Conservation (phyloP, 2,329 filamentous ascomycete species). For the Phyllosticta citriasiana region DNA sequence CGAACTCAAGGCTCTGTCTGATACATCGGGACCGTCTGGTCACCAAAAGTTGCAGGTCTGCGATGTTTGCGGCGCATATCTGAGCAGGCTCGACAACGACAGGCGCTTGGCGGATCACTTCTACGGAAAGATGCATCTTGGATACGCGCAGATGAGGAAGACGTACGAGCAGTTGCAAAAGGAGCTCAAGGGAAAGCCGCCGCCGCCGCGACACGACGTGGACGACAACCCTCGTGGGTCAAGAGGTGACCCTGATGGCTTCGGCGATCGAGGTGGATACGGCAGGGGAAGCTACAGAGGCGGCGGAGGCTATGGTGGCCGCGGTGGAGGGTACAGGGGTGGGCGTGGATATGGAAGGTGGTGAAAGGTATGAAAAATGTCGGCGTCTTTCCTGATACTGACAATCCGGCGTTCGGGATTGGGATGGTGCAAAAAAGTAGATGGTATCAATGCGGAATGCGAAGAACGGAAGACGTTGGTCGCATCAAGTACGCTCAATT, state of each 20-base stretch:
- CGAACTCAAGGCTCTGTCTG: conserved; percentile 80
- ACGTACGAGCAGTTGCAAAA: conserved; percentile 79
- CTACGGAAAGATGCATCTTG: conserved; percentile 98
- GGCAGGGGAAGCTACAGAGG: conserved; percentile 28
- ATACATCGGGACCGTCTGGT: conserved; percentile 84
- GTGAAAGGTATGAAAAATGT: conserved; percentile 10
- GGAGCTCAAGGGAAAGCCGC: conserved; percentile 66
- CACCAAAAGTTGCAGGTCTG: conserved; percentile 98
- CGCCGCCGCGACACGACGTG: conserved; percentile 40
- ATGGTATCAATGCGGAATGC: conserved; percentile 3
- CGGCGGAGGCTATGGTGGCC: conserved; percentile 34
- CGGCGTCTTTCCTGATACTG: conserved; percentile 4
- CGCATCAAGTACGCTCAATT: background rate
- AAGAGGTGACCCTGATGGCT: conserved; percentile 33
- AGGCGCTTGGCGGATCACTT: conserved; percentile 91
- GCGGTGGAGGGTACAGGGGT: conserved; percentile 30
- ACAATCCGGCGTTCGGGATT: conserved; percentile 9
- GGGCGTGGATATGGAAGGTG: conserved; percentile 5
- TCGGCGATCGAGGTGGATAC: conserved; percentile 24
- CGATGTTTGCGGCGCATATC: conserved; percentile 94
- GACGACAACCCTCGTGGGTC: conserved; percentile 21
- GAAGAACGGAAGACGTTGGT: background rate
- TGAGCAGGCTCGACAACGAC: conserved; percentile 88
- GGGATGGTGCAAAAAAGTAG: conserved; percentile 4
- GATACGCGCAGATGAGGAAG: conserved; percentile 96